Conservation (phyloP, 495 filamentous ascomycete genomes). For the Corynascus novoguineensis region DNA sequence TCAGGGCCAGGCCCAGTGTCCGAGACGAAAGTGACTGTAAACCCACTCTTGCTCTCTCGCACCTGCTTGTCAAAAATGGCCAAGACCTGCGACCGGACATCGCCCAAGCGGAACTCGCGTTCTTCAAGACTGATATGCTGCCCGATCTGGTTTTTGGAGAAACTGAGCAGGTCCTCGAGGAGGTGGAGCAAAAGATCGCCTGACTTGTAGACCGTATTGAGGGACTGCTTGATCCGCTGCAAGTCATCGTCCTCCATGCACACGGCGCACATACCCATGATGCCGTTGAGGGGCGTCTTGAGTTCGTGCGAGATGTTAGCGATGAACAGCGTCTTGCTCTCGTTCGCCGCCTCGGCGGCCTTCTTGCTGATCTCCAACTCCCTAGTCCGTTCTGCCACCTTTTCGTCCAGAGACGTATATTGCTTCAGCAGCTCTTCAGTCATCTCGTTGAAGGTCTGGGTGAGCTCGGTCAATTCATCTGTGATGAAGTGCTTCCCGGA, state of each 20-base stretch:
- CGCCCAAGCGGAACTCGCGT: constrained; percentile 74
- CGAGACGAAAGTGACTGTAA: constrained; percentile 63
- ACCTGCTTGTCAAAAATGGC: constrained; percentile 89
- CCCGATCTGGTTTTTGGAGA: constrained; percentile 91
- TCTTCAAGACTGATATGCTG: constrained; percentile 72
- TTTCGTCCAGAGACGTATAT: constrained; percentile 75
- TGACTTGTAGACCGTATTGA: constrained; percentile 84
- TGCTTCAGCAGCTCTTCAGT: constrained; percentile 82
- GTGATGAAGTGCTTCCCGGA: constrained; percentile 68
- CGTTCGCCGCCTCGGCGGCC: constrained; percentile 85
- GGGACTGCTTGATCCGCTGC: constrained; percentile 65
- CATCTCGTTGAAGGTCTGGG: constrained; percentile 88
- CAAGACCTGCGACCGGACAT: constrained; percentile 70
- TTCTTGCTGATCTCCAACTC: constrained; percentile 85
- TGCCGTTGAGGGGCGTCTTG: constrained; percentile 88
- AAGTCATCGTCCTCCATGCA: constrained; percentile 86
- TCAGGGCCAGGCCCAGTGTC: constrained; percentile 34
- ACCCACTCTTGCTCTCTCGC: constrained; percentile 65
- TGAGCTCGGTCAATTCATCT: constrained; percentile 85
- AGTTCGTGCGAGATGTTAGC: constrained; percentile 95
- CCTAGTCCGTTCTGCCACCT: constrained; percentile 73
- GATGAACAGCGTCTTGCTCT: constrained; percentile 92
- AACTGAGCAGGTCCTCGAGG: constrained; percentile 84
- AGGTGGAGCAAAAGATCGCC: constrained; percentile 82
- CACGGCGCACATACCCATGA: constrained; percentile 86